Base-by-base conservation (phyloP, 2,329 filamentous ascomycete genomes). In the Xylaria sp. region DNA sequence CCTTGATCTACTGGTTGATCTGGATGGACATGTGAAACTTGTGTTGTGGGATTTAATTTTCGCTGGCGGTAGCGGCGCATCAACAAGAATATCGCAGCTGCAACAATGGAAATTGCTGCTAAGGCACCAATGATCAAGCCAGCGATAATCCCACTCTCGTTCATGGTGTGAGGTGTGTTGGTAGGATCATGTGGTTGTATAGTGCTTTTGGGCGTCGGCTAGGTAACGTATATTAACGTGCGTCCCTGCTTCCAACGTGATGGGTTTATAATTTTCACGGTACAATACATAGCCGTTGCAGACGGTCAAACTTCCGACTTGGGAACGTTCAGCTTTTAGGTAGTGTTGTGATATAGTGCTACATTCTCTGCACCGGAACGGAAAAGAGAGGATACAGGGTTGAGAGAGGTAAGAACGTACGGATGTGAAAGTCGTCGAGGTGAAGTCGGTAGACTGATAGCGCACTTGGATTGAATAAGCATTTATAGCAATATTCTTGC, bases 381-480 rank as follows among this genome's bases (percentile, higher is more conserved):
- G 20, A 9, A 15, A 31, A 52, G 23, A 15, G 8, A 6, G 5
- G 15, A 3, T 31, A 8, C 10, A 34, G 44, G 28, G 18, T 28
- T 28, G n/a, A 1, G 6, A 15, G 13, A n/a, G 7, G 28, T 6
- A n/a, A 18, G 13, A 13, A 41, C 60, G 5, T 63, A 54, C 51
- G 3, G 50, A 48, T 9, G 51, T 55, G 8, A 34, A 34, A 48
- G n/a, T 39, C 7, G n/a, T 65, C 6, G 51, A 48, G 7, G 41
- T n/a, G 23, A 65, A 65, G 20, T 65, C 62, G 18, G 62, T 65
- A 13, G 62, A 65, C 13, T 65, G 62, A 48, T 65, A 65, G 3
- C 62, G 52, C 28, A 65, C 62, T 58, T 65, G 52, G 28, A 65
- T 65, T n/a, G 62, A 65, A 37, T 57, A 65, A 9, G 62, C 62